Percentiles rank a stretch among this genome's conserved stretches.
phyloP scores from a whole-genome alignment of 2,329 filamentous ascomycete genomes.

The Dactylella cylindrospora region DNA sequence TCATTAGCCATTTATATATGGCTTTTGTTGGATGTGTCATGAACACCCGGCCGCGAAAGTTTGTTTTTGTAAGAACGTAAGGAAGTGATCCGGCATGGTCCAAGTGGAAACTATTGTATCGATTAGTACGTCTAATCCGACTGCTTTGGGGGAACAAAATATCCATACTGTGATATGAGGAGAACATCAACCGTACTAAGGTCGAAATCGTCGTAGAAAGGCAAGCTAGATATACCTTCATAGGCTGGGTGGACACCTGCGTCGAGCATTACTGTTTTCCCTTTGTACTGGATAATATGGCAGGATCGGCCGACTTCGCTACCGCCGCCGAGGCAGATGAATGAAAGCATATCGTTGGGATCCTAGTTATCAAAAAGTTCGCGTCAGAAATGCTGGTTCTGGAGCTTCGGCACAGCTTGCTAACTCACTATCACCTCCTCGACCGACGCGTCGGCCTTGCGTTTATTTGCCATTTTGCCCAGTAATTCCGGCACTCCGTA shows the following conservation, averaged over 20 bases:
- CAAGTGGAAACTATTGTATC: constrained; percentile 78
- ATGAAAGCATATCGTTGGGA: constrained; percentile 89
- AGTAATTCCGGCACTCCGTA: not conserved
- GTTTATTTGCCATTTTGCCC: constrained; percentile 78
- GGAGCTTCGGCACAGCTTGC: not conserved
- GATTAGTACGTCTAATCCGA: constrained; percentile 59
- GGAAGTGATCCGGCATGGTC: constrained; percentile 98
- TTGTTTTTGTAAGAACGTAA: constrained; percentile 96
- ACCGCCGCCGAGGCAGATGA: constrained; percentile 88
- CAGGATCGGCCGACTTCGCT: constrained; percentile 97
- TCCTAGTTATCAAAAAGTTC: constrained; percentile 56
- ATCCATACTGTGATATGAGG: constrained; percentile 91
- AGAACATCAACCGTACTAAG: constrained; percentile 95
- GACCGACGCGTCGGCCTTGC: constrained; percentile 69
- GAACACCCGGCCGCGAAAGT: constrained; percentile 93
- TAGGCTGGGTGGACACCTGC: constrained; percentile 96
- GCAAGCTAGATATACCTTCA: constrained; percentile 86
- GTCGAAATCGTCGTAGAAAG: constrained; percentile 98
- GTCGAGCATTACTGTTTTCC: constrained; percentile 99
- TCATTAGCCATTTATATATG: constrained; percentile 99
- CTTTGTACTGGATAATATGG: constrained; percentile 98
- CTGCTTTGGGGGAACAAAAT: not conserved
- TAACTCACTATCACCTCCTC: constrained; percentile 68
- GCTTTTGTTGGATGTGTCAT: constrained; percentile 99
- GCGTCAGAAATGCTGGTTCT: not conserved